Base-by-base conservation (phyloP, 345 rosid genomes). In the Camelina laxa region DNA sequence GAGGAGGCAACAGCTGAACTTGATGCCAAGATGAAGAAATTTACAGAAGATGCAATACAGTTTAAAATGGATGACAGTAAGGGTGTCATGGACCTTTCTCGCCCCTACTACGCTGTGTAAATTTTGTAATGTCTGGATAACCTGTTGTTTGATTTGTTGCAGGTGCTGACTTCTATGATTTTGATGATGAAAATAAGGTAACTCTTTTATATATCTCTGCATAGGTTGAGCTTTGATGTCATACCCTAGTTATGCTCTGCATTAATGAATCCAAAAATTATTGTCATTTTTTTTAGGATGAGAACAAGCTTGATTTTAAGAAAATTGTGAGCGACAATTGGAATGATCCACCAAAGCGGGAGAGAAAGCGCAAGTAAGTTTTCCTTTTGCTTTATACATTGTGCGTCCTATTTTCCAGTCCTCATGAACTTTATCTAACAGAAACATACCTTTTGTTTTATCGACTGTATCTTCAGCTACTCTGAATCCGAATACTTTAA, bases 11-110 rank as follows among this genome's bases (percentile, higher is more conserved):
- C 99, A 2, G 98, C 97, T 79, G 99, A 92, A 75, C 98, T 96
- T 69, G 98, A 96, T 89, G 97, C 99, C 44, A 96, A 96, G 84
- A 92, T 96, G 98, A 96, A 96, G 85, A 96, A 90, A 77, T 96
- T 96, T 74, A 92, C 96, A 0, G 99, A 96, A 82, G 98, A 92
- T 84, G 99, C 97, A 1, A 92, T 96, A 63, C 90, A 92, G 76
- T 96, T 96, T 79, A 91, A 96, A 80, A 88, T 92, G 99, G 99
- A 92, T 70, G 98, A 92, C 74, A 86, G 97, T 96, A 89, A 70
- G 97, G 61, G 42, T 60, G 60, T 58, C 60, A 19, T 66, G 12
- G n/a, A 60, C 51, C 39, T 33, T 1, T 17, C 20, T 12, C 47
- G 4, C 36, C 38, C 17, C 66, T 9, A 36, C 19, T 79, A 21